Base-by-base conservation (phyloP, 2,329 filamentous ascomycete genomes). In the Eutypella sp. region DNA sequence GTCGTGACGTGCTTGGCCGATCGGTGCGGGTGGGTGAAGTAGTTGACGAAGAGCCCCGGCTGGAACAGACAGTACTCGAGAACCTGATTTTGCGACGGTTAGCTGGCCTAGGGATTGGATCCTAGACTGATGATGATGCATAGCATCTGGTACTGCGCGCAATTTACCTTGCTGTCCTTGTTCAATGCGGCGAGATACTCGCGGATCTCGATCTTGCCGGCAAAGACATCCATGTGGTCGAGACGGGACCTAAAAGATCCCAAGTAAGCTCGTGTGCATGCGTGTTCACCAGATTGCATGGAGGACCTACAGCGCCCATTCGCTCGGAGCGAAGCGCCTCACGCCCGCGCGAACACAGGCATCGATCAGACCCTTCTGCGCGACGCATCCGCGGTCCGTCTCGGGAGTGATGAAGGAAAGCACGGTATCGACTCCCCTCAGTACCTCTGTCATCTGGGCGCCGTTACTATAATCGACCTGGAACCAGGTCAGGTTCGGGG, bases 281-380 rank as follows among this genome's bases (percentile, higher is more conserved):
- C n/a, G n/a, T n/a, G n/a, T n/a, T n/a, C n/a, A n/a, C n/a, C n/a
- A n/a, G n/a, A n/a, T n/a, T n/a, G n/a, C n/a, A n/a, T 20, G n/a
- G 22, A 3, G 40, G 9, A 9, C 42, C 15, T 19, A 74, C 72
- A 62, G 63, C 19, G 58, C 64, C 50, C 74, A 86, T 52, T 87
- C 83, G 29, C 77, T 78, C 2, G 81, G 79, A 1, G 83, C 72
- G 57, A 81, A 83, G 6, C 79, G 72, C 52, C 75, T 74, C 5
- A 85, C 81, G 1, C 79, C 78, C 1, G 79, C 80, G 3, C 67
- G 65, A 33, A 82, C 68, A 6, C 78, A 71, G 1, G 81, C 82
- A 46, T 84, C 76, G 42, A 84, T 77, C 40, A 85, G 63, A 25
- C 71, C 72, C 48, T 68, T 71, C 55, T 84, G 80, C 0, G 73